A percentile compares a stretch with the other conserved stretches of the same genome.
phyloP scores from a whole-genome alignment of 768 basidiomycete species.

The Leccinum uliginosum region DNA sequence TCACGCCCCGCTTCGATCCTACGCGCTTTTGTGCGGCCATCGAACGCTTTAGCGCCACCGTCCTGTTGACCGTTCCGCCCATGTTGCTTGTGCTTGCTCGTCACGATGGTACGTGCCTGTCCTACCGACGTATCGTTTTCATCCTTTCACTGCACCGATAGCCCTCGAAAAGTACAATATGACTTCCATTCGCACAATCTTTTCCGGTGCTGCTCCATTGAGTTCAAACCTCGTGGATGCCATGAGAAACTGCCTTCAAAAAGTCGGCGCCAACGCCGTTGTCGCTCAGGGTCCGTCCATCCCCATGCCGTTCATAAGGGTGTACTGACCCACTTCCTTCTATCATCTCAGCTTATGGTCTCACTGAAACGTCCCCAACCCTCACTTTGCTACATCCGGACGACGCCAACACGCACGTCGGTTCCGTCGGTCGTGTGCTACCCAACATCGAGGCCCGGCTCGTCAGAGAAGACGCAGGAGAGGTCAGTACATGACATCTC shows the following conservation, averaged over 20 bases:
- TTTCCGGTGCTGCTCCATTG: constrained; percentile 80
- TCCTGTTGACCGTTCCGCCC: constrained; percentile 69
- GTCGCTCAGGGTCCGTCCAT: constrained; percentile 49
- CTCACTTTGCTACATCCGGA: constrained; percentile 50
- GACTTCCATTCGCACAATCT: constrained; percentile 49
- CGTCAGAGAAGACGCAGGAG: constrained; percentile 58
- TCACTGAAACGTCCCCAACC: constrained; percentile 81
- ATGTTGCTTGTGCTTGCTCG: constrained; percentile 73
- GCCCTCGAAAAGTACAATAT: constrained; percentile 67
- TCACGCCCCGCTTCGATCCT: constrained; percentile 72
- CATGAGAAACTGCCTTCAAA: constrained; percentile 37
- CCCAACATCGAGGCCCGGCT: constrained; percentile 76
- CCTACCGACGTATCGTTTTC: background rate
- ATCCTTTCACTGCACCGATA: constrained; percentile 19
- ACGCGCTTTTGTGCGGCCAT: constrained; percentile 60
- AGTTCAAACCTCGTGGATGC: constrained; percentile 56
- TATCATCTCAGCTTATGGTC: constrained; percentile 55
- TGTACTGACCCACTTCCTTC: background rate
- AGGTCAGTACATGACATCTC: constrained; percentile 16
- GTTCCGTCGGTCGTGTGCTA: constrained; percentile 64
- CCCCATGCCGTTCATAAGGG: no score
- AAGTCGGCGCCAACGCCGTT: constrained; percentile 36
- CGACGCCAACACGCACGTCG: constrained; percentile 46
- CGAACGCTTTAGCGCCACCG: constrained; percentile 58
- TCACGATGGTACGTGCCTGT: constrained; percentile 52